phyloP scores from a whole-genome alignment of 1,139 yeast genomes.

The Zygosaccharomyces sapae region DNA sequence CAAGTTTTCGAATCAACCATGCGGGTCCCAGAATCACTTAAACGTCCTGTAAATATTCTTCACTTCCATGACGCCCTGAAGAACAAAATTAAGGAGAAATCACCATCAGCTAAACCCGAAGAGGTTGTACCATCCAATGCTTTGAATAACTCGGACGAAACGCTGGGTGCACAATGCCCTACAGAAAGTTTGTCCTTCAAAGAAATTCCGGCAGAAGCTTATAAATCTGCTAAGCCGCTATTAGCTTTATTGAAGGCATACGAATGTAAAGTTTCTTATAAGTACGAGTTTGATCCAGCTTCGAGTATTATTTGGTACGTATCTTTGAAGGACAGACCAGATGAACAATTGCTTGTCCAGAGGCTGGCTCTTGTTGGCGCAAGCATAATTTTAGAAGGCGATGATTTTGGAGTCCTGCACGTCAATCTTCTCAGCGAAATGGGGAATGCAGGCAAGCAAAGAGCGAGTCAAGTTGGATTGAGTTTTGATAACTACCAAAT shows the following conservation, averaged over 20 bases:
- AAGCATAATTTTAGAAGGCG: constrained; percentile 9
- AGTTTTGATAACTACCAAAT: constrained; percentile 14
- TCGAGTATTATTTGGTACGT: constrained; percentile 12
- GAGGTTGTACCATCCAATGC: neutral
- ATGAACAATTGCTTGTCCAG: constrained; percentile 7
- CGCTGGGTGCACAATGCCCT: neutral
- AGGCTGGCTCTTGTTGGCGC: constrained; percentile 12
- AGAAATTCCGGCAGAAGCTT: constrained; percentile 19
- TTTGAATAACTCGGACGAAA: neutral
- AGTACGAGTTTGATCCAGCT: constrained; percentile 14
- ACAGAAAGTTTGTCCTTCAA: constrained; percentile 9
- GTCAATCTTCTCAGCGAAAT: constrained; percentile 11
- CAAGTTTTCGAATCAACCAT: neutral
- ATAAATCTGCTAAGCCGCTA: constrained; percentile 16
- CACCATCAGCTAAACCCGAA: neutral
- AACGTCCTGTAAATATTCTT: neutral
- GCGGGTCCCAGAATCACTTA: neutral
- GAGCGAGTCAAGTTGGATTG: constrained; percentile 4
- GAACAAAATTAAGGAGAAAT: neutral
- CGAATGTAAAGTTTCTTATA: constrained; percentile 17
- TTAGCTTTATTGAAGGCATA: constrained; percentile 21
- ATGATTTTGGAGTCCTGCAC: constrained; percentile 7
- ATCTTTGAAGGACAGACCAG: constrained; percentile 10
- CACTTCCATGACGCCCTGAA: neutral
- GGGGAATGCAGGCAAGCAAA: constrained; percentile 11